Evolutionary conservation across 75 land plant genomes (phyloP), one percentile per base, ranked within the genome.

Genomic region (Gnetum montanum): DNA sequence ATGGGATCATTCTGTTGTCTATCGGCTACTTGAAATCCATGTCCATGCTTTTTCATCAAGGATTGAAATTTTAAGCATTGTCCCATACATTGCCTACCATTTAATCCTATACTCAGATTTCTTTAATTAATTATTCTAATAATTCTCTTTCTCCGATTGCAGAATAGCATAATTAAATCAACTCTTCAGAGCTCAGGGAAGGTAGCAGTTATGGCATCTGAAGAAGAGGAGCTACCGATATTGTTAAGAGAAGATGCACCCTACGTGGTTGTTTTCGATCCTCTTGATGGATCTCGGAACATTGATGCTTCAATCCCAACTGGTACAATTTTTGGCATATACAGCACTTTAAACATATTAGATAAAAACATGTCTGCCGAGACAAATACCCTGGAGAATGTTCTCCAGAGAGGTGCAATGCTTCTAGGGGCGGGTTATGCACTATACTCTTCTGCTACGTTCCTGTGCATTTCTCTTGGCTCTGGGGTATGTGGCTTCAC

Each of bases 251-350:
- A 82, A 38, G 65, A 83, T 58, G 96, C 85, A 26, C 85, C 83
- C 4, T 90, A 77, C 70, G 83, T 94, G 34, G 90, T 85, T 34
- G 96, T 82, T 23, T 72, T 78, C 31, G 98, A 93, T 64, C 98
- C 98, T 35, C 77, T 94, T 26, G 98, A 94, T 62, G 98, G 98
- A 24, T 90, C 98, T n/a, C 72, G 87, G 40, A 91, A 94, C 57
- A 90, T 94, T 49, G 98, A 94, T 68, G 98, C 91, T 0, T 91
- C 86, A 0, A 94, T 91, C 59, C 97, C 98, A 11, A 94, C 98
- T 34, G 97, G 98, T 26, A 94, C 97, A 25, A 94, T 94, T 27
- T 86, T 90, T 64, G 90, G 98, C 10, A 66, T 90, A 26, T 94
- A 90, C 54, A 75, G 68, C 3, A 76, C 81, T 25, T 74, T 94